These are phyloP conservation scores for Thraustochytrium aureum DNA, from an alignment of 352 stramenopile species.

Conservation along the genomic window DNA sequence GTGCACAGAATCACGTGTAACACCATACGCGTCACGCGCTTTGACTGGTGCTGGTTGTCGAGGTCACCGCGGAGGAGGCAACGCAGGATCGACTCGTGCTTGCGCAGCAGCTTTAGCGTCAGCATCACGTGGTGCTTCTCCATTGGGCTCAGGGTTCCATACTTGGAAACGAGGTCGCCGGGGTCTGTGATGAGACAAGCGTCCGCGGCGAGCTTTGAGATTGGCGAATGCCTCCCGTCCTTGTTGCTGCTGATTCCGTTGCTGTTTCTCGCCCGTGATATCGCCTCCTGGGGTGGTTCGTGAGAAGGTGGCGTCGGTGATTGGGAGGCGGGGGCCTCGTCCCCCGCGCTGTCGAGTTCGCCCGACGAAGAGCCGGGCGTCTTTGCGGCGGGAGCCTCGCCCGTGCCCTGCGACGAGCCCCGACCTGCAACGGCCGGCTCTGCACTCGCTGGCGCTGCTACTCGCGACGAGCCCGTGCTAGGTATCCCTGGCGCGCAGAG, in stretches of 20 bases:
- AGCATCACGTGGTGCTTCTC: conserved; percentile 51
- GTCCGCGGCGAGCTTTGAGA: neutral
- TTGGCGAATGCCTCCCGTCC: neutral
- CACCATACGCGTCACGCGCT: neutral
- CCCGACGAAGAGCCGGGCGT: neutral
- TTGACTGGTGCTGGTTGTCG: neutral
- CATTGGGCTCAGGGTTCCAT: conserved; percentile 18
- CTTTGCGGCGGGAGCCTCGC: neutral
- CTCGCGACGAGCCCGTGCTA: too few species aligned
- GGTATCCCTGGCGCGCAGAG: too few species aligned
- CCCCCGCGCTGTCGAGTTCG: neutral
- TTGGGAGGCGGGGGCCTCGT: neutral
- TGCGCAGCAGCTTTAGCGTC: conserved; percentile 31
- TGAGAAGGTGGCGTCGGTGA: too few species aligned
- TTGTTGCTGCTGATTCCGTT: neutral
- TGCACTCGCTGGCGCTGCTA: too few species aligned
- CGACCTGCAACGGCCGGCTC: neutral
- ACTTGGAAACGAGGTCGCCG: conserved; percentile 4
- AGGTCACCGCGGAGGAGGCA: neutral
- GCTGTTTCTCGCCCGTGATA: too few species aligned
- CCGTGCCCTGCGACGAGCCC: neutral
- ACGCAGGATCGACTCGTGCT: neutral
- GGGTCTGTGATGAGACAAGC: conserved; percentile 10
- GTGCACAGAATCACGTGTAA: conserved; percentile 46
- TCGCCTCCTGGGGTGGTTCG: too few species aligned